phyloP scores from a whole-genome alignment of 345 rosid species.

The Camelina sativa region DNA sequence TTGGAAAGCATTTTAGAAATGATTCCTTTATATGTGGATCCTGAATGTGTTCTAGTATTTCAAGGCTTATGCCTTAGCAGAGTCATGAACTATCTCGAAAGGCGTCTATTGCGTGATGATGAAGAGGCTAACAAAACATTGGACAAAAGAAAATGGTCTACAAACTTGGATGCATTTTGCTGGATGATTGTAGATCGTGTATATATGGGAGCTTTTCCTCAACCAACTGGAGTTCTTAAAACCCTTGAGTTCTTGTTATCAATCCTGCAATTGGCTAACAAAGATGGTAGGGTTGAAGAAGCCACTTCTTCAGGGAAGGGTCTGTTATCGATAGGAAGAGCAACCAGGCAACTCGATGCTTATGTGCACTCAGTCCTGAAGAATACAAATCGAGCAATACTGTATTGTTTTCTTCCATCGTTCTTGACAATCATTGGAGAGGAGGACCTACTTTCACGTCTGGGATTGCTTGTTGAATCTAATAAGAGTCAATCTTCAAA shows the following conservation, averaged over 20 bases:
- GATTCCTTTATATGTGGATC: conserved; percentile 77
- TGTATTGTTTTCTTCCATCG: conserved; percentile 85
- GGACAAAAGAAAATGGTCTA: conserved; percentile 85
- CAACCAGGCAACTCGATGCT: conserved; percentile 79
- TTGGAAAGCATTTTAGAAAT: conserved; percentile 81
- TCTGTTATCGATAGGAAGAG: conserved; percentile 74
- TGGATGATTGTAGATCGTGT: conserved; percentile 93
- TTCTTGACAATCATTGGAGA: conserved; percentile 83
- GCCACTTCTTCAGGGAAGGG: conserved; percentile 80
- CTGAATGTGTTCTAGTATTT: conserved; percentile 78
- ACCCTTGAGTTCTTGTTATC: conserved; percentile 86
- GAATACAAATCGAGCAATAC: conserved; percentile 79
- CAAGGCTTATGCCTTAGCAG: conserved; percentile 93
- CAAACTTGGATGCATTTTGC: conserved; percentile 87
- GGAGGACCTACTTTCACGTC: conserved; percentile 67
- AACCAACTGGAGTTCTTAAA: conserved; percentile 67
- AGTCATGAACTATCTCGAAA: conserved; percentile 90
- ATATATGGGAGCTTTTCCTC: conserved; percentile 93
- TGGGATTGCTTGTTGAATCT: conserved; percentile 68
- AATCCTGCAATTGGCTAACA: conserved; percentile 87
- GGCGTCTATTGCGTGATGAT: conserved; percentile 93
- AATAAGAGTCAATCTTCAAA: conserved; percentile 52
- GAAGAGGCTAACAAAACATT: conserved; percentile 90
- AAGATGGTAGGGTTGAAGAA: conserved; percentile 90
- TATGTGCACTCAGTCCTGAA: conserved; percentile 81